Evolutionary conservation across 192 early-diverging fungal genomes (phyloP).

Genomic region (Coemansia sp.): DNA sequence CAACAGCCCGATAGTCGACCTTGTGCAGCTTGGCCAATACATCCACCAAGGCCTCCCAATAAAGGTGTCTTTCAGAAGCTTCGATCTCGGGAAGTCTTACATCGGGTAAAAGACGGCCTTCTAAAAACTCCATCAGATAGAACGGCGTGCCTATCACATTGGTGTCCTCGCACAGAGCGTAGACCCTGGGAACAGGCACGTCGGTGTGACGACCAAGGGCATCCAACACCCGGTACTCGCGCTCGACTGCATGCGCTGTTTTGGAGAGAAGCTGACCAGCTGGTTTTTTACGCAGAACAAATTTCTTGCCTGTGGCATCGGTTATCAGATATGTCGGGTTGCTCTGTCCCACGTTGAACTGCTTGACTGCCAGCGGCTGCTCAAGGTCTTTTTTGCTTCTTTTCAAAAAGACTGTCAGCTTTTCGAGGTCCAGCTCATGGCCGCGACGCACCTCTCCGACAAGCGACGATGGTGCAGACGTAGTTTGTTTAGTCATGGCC

Average conservation of each 20-base stretch:
- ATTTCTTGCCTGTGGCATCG: conserved; percentile 65
- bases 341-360: conserved; percentile 91
- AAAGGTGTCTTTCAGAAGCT: conserved; percentile 57
- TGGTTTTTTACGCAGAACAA: conserved; percentile 92
- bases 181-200: conserved; percentile 90
- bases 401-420: conserved; percentile 65
- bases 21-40: conserved; percentile 81
- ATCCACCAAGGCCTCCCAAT: conserved; percentile 72
- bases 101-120: conserved; percentile 85
- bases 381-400: conserved; percentile 57
- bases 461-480: conserved; percentile 15
- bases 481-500: background rate
- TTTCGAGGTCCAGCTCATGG: conserved; percentile 63
- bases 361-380: conserved; percentile 69
- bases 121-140: conserved; percentile 94
- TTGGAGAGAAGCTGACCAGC: conserved; percentile 80
- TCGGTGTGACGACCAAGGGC: conserved; percentile 72
- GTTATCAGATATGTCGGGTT: conserved; percentile 92
- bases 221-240: conserved; percentile 81
- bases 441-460: conserved; percentile 41
- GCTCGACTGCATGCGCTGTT: conserved; percentile 90
- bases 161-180: conserved; percentile 84
- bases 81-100: conserved; percentile 60
- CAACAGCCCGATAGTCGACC: conserved; percentile 65
- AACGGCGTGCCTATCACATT: conserved; percentile 88